phyloP scores from a whole-genome alignment of 2,329 filamentous ascomycete genomes.

The Hymenoscyphus infarciens region DNA sequence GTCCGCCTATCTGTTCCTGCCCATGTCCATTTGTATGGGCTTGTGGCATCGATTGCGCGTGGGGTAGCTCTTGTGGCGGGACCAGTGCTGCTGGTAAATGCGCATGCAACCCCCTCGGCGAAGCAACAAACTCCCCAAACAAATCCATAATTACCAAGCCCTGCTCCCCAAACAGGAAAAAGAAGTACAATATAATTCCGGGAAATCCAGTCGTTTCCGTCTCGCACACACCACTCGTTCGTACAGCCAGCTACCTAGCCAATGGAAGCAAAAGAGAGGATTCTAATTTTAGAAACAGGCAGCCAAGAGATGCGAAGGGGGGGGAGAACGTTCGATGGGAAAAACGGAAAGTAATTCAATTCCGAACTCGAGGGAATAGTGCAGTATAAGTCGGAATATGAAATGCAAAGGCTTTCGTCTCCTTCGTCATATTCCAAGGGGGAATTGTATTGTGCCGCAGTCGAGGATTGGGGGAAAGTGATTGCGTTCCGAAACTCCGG shows the following conservation, averaged over 20 bases:
- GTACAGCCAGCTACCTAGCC: no score
- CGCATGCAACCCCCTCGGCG: neutral
- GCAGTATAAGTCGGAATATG: no score
- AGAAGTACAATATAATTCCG: no score
- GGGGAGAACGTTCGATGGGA: no score
- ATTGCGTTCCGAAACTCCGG: neutral
- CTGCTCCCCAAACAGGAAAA: neutral
- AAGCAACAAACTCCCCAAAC: neutral
- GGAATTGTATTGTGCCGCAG: neutral
- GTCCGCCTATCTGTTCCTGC: neutral
- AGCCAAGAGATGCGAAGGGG: no score
- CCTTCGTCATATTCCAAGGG: neutral
- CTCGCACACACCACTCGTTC: no score
- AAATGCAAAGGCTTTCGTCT: neutral
- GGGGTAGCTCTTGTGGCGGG: neutral
- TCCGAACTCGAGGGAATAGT: no score
- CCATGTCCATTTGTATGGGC: neutral
- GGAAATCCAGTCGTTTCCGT: no score
- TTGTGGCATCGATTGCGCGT: no score
- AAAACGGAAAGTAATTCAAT: no score
- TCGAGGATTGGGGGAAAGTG: neutral
- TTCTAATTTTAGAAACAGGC: no score
- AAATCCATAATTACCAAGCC: slow-evolving; percentile 6
- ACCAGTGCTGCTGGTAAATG: neutral
- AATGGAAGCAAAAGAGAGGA: no score